A percentile compares a stretch with the other conserved stretches of the same genome.
These are phyloP conservation scores for Penicillium corylophilum DNA, from an alignment of 2,329 filamentous ascomycete genomes.

Conservation along the genomic window DNA sequence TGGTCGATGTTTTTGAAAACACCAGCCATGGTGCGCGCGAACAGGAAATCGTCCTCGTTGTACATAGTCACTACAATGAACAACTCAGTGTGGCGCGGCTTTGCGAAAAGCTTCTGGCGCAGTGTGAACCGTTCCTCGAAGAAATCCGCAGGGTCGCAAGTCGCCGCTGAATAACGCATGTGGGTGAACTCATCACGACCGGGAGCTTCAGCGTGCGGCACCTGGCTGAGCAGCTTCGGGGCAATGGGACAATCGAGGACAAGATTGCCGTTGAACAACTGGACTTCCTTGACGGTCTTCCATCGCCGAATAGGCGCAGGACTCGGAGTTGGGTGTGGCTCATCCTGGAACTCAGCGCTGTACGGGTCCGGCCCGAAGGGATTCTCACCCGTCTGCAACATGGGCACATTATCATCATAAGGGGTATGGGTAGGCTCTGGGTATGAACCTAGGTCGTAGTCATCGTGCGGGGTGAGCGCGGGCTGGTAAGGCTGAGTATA, in stretches of 20 bases:
- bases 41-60: constrained; percentile 95
- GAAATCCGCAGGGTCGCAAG: constrained; percentile 87
- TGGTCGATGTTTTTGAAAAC: constrained; percentile 99
- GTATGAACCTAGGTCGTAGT: constrained; percentile 58
- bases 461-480: constrained; percentile 54
- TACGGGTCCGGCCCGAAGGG: constrained; percentile 64
- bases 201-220: constrained; percentile 73
- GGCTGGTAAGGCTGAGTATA: constrained; percentile 81
- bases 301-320: constrained; percentile 73
- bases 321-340: constrained; percentile 46
- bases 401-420: constrained; percentile 71
- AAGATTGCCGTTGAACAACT: constrained; percentile 92
- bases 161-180: constrained; percentile 89
- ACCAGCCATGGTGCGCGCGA: constrained; percentile 92
- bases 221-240: constrained; percentile 79
- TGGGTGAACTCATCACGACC: constrained; percentile 80
- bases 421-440: constrained; percentile 53
- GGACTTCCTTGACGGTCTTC: constrained; percentile 99
- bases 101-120: constrained; percentile 87
- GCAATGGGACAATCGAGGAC: constrained; percentile 96
- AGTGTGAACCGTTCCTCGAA: constrained; percentile 87
- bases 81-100: constrained; percentile 86
- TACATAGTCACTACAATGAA: constrained; percentile 99
- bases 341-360: constrained; percentile 46
- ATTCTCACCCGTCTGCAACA: constrained; percentile 65